Conservation (phyloP, 768 basidiomycete genomes). For the Panaeolus cyanescens region DNA sequence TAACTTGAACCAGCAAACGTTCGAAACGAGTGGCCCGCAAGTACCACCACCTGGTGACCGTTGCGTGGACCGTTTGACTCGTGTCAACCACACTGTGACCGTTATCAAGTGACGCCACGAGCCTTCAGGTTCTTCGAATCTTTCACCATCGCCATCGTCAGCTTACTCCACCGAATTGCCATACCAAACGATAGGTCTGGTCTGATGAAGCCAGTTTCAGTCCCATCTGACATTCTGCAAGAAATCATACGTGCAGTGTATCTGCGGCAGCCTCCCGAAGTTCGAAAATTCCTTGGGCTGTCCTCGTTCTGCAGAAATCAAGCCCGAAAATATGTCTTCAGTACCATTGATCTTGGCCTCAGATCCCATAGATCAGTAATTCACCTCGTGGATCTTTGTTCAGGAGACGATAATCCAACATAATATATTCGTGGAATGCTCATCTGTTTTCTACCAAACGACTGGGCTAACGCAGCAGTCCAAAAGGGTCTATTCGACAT, state of each 20-base stretch:
- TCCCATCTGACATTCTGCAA: background rate
- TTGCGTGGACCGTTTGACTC: too few relatives aligned
- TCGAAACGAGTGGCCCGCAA: too few relatives aligned
- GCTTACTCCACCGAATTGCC: background rate
- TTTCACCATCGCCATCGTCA: background rate
- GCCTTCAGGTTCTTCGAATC: too few relatives aligned
- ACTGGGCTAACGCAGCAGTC: background rate
- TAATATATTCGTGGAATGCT: background rate
- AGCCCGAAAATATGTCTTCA: background rate
- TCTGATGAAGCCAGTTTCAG: background rate
- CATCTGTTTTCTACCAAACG: background rate
- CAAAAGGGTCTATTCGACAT: background rate
- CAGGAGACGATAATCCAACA: background rate
- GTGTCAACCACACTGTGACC: too few relatives aligned
- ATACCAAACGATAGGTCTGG: background rate
- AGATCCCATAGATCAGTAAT: background rate
- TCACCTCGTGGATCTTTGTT: background rate
- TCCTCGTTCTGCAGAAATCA: background rate
- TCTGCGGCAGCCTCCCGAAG: background rate
- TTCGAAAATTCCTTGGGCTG: background rate
- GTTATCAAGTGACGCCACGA: too few relatives aligned
- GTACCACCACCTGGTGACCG: too few relatives aligned
- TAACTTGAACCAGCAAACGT: too few relatives aligned
- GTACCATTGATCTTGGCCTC: background rate
- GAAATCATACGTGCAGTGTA: background rate